Conservation (phyloP, 202 grass and related monocot species). For the Musa balbisiana region DNA sequence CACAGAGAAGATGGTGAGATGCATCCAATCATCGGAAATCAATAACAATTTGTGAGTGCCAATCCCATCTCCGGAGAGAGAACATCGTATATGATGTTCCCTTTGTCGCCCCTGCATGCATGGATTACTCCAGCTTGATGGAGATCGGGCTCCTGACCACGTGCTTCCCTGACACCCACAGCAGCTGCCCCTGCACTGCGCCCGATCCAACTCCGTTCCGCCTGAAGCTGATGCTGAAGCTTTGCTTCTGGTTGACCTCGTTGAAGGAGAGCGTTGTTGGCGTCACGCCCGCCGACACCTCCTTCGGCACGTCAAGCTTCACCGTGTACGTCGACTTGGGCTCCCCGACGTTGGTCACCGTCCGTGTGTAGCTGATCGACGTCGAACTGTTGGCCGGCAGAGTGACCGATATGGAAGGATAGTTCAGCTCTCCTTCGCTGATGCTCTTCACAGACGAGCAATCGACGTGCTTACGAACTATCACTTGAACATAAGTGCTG, state of each 20-base stretch:
- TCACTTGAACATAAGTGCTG: slow-evolving; percentile 34
- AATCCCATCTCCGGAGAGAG: too few species aligned
- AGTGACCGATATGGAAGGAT: slow-evolving; percentile 23
- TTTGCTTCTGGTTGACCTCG: slow-evolving; percentile 40
- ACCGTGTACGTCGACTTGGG: too few species aligned
- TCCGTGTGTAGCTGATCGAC: neutral
- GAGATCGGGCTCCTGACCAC: slow-evolving; percentile 50
- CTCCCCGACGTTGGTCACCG: slow-evolving; percentile 57
- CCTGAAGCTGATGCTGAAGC: slow-evolving; percentile 35
- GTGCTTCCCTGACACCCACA: slow-evolving; percentile 24
- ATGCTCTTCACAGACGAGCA: slow-evolving; percentile 28
- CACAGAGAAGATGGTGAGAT: too few species aligned
- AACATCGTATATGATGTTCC: too few species aligned
- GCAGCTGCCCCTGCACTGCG: slow-evolving; percentile 13
- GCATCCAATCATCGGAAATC: too few species aligned
- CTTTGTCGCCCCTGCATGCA: too few species aligned
- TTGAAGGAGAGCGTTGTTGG: slow-evolving; percentile 42
- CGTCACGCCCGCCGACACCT: slow-evolving; percentile 37
- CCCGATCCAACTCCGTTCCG: neutral
- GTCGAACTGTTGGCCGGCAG: slow-evolving; percentile 31
- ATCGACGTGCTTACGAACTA: slow-evolving; percentile 35
- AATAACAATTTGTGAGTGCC: too few species aligned
- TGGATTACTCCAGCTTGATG: too few species aligned
- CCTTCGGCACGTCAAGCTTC: slow-evolving; percentile 32
- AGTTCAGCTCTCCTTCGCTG: slow-evolving; percentile 56